A percentile compares a stretch with the other conserved stretches of the same genome.
These are phyloP conservation scores for Solanum raphanifolium DNA, from an alignment of 257 asterid species.

Conservation along the genomic window DNA sequence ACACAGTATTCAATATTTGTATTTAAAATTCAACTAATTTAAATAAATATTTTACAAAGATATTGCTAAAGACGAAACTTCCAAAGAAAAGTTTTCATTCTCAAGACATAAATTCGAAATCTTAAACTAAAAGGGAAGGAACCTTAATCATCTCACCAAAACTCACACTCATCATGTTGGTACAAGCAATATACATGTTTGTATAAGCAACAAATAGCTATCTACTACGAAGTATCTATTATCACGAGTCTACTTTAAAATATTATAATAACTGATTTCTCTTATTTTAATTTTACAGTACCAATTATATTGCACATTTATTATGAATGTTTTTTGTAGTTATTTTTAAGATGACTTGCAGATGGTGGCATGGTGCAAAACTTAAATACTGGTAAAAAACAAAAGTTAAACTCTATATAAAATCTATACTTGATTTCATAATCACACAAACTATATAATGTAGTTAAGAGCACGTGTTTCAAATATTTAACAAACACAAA, in stretches of 20 bases:
- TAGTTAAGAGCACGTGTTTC: neutral
- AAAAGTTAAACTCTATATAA: neutral
- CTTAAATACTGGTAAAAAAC: neutral
- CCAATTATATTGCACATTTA: neutral
- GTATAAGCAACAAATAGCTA: neutral
- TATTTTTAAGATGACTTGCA: neutral
- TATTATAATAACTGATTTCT: neutral
- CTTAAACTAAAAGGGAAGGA: neutral
- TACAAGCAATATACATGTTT: neutral
- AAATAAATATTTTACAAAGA: neutral
- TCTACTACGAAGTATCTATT: neutral
- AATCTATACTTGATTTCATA: neutral
- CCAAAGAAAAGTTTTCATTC: neutral
- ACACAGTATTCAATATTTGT: neutral
- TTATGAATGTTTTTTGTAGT: neutral
- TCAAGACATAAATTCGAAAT: neutral
- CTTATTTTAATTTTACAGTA: neutral
- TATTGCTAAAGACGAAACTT: neutral
- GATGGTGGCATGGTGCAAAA: neutral
- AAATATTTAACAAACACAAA: neutral
- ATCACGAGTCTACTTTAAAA: neutral
- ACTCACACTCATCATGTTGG: neutral
- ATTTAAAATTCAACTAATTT: neutral
- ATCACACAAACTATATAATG: neutral
- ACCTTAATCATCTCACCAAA: neutral